These are phyloP conservation scores for Vitis hybrid DNA, from an alignment of 177 flowering plant genomes.

Conservation along the genomic window DNA sequence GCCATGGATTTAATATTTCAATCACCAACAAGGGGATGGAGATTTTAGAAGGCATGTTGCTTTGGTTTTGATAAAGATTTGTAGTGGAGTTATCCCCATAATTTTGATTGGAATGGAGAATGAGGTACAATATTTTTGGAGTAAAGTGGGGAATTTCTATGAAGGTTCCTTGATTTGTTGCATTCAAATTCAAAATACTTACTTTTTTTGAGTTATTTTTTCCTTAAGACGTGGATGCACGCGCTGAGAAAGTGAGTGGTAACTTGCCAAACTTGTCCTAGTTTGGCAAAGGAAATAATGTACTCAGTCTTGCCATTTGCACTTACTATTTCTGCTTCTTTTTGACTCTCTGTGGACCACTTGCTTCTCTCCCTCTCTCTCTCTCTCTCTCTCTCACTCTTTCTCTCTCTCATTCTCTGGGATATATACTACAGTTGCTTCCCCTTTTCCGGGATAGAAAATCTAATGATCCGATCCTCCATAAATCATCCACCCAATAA, in stretches of 20 bases:
- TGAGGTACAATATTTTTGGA: background rate
- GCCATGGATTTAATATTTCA: too few relatives aligned
- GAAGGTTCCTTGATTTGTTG: slow-evolving; percentile 27
- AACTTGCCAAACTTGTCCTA: slow-evolving; percentile 18
- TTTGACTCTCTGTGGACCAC: background rate
- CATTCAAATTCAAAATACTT: slow-evolving; percentile 2
- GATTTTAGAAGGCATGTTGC: too few relatives aligned
- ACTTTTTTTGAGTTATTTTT: background rate
- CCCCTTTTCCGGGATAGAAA: slow-evolving; percentile 17
- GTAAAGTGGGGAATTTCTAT: slow-evolving; percentile 19
- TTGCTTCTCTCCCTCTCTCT: background rate
- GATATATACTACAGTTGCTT: slow-evolving; percentile 14
- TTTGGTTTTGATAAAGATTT: too few relatives aligned
- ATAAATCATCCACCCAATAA: background rate
- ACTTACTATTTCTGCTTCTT: background rate
- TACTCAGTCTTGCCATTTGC: too few relatives aligned
- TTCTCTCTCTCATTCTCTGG: slow-evolving; percentile 2
- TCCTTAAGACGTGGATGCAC: background rate
- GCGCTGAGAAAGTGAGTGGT: background rate
- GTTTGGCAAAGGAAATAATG: slow-evolving; percentile 8
- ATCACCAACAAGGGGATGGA: too few relatives aligned
- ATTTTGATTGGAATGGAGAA: background rate
- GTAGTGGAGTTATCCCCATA: background rate
- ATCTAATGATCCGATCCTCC: slow-evolving; percentile 16
- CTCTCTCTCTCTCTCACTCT: slow-evolving; percentile 1